Evolutionary conservation across 805 yeast species (phyloP).

Genomic region (Cyberlindnera veronae): DNA sequence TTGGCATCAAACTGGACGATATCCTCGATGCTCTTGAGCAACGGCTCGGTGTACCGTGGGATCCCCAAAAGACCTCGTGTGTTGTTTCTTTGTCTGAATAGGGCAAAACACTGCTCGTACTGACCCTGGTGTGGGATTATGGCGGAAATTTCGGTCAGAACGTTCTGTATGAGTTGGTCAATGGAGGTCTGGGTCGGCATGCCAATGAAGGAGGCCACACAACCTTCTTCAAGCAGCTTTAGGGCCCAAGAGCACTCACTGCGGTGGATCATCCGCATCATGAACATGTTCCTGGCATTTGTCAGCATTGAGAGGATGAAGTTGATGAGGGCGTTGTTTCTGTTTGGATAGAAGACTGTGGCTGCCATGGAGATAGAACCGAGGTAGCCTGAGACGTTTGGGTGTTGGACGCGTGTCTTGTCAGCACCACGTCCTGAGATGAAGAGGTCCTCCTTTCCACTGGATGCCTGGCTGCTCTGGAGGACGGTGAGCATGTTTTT

Average conservation of each 20-base stretch:
- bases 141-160: not conserved
- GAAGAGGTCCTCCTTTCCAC: not conserved
- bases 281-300: not conserved
- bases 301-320: not conserved
- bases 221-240: constrained; percentile 1
- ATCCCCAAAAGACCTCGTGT: not conserved
- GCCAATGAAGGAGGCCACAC: constrained; percentile 1
- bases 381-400: not conserved
- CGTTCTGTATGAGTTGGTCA: not conserved
- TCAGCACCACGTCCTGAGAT: not conserved
- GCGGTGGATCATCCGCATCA: too few relatives aligned
- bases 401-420: not conserved
- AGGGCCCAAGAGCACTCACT: too few relatives aligned
- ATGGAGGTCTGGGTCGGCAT: not conserved
- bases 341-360: not conserved
- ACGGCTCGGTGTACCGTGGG: not conserved
- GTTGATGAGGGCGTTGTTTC: not conserved
- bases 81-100: not conserved
- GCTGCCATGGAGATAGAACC: not conserved
- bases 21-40: not conserved
- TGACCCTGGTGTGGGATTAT: not conserved
- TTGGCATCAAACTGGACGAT: not conserved
- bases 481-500: not conserved
- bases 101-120: not conserved
- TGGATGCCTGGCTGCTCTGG: not conserved